These are phyloP conservation scores for Endocarpon pusillum DNA, from an alignment of 495 filamentous ascomycete genomes.

Conservation along the genomic window DNA sequence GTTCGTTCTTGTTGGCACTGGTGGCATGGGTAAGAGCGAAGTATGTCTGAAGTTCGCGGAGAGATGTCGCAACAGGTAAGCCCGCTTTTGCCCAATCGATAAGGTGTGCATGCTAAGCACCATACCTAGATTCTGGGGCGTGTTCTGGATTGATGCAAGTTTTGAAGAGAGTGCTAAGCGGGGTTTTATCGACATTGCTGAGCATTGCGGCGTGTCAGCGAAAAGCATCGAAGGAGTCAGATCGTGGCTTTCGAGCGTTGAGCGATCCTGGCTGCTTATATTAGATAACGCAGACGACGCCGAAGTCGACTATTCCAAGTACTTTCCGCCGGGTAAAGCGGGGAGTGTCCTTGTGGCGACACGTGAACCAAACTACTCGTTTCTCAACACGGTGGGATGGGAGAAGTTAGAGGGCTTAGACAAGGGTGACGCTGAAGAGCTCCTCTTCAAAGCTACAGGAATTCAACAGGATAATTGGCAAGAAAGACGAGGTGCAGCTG, in stretches of 20 bases:
- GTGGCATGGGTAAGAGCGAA: conserved; percentile 24
- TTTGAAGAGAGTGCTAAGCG: conserved; percentile 9
- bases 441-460: conserved; percentile 24
- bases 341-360: conserved; percentile 25
- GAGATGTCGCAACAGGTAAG: conserved; percentile 12
- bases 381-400: conserved; percentile 4
- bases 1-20: conserved; percentile 20
- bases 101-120: background rate
- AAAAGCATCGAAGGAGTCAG: conserved; percentile 14
- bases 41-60: conserved; percentile 20
- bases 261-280: conserved; percentile 17
- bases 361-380: conserved; percentile 14
- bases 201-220: conserved; percentile 7
- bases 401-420: conserved; percentile 16
- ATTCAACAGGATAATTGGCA: conserved; percentile 10
- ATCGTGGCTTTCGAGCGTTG: conserved; percentile 14
- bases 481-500: conserved; percentile 6
- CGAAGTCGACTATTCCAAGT: conserved; percentile 12
- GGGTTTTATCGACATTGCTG: conserved; percentile 15
- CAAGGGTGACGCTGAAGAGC: conserved; percentile 15
- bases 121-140: conserved; percentile 13
- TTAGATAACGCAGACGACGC: conserved; percentile 26
- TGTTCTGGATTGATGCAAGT: conserved; percentile 15
- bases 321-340: conserved; percentile 17
- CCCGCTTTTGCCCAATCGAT: background rate